Evolutionary conservation across 495 filamentous ascomycete species (phyloP).

Genomic region (Penicillium angulare): DNA sequence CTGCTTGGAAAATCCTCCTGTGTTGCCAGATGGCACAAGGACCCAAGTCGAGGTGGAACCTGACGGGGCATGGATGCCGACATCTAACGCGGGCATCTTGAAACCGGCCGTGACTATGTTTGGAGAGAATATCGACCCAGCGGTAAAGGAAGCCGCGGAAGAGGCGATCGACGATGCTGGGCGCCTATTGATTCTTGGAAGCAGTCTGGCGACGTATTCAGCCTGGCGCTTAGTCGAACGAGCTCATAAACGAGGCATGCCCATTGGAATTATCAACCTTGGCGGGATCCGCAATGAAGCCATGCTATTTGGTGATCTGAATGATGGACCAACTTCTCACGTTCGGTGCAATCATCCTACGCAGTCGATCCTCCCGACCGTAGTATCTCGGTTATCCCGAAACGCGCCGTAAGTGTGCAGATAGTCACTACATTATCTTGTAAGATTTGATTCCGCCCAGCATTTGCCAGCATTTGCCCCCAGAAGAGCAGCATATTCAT

Average conservation of each 20-base stretch:
- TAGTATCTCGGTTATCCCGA: constrained; percentile 31
- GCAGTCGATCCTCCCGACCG: constrained; percentile 36
- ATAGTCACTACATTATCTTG: no score
- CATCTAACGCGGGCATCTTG: constrained; percentile 73
- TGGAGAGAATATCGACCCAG: constrained; percentile 73
- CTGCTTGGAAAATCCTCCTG: constrained; percentile 69
- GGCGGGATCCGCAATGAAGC: constrained; percentile 82
- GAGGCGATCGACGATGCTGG: constrained; percentile 72
- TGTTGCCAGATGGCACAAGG: constrained; percentile 51
- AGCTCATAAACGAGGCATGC: constrained; percentile 77
- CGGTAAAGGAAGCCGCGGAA: constrained; percentile 75
- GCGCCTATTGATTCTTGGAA: constrained; percentile 76
- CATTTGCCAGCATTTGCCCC: no score
- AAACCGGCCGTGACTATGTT: constrained; percentile 97
- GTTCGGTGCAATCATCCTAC: constrained; percentile 41
- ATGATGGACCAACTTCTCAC: constrained; percentile 17
- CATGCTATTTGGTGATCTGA: constrained; percentile 56
- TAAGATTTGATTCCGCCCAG: no score
- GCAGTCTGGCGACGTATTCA: constrained; percentile 89
- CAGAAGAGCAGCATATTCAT: no score
- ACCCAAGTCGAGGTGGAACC: constrained; percentile 66
- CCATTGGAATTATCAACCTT: constrained; percentile 80
- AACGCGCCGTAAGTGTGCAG: no score
- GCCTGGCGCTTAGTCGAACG: constrained; percentile 87
- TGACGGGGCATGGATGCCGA: constrained; percentile 75